These are phyloP conservation scores for Cenchrus fungigraminus DNA, from an alignment of 176 grass and related monocot genomes.

Conservation along the genomic window DNA sequence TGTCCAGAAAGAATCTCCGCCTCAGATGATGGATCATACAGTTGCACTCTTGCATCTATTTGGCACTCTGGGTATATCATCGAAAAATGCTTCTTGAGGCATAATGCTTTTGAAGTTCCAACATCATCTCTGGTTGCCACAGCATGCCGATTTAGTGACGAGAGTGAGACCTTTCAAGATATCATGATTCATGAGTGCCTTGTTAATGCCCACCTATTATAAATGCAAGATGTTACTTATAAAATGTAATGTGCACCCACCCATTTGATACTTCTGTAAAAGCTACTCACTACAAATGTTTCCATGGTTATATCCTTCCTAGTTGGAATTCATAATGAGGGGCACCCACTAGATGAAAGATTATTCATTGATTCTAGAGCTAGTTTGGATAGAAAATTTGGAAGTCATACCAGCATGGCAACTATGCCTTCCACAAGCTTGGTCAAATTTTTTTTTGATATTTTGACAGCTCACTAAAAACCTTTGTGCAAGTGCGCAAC, in stretches of 20 bases:
- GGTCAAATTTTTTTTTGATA: not conserved
- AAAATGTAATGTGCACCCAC: slow-evolving; percentile 5
- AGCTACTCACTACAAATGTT: not conserved
- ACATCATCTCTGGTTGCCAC: slow-evolving; percentile 97
- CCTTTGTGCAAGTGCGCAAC: not conserved
- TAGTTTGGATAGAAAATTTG: not conserved
- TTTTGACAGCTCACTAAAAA: not conserved
- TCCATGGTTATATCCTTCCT: not conserved
- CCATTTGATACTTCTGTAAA: slow-evolving; percentile 3
- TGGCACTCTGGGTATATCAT: slow-evolving; percentile 90
- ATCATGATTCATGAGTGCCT: slow-evolving; percentile 63
- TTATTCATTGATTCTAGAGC: not conserved
- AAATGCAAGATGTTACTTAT: slow-evolving; percentile 48
- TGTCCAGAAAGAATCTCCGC: slow-evolving; percentile 87
- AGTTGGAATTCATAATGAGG: not conserved
- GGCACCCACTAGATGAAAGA: slow-evolving; percentile 7
- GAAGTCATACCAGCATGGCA: not conserved
- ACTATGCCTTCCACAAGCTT: not conserved
- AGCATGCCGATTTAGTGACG: slow-evolving; percentile 95
- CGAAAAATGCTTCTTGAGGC: slow-evolving; percentile 92
- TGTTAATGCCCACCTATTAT: slow-evolving; percentile 65
- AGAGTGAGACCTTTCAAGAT: slow-evolving; percentile 87
- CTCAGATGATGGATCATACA: slow-evolving; percentile 79
- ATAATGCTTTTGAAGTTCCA: slow-evolving; percentile 82
- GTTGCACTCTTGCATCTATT: slow-evolving; percentile 87